phyloP scores from a whole-genome alignment of 345 rosid species.

The Ricinus communis region DNA sequence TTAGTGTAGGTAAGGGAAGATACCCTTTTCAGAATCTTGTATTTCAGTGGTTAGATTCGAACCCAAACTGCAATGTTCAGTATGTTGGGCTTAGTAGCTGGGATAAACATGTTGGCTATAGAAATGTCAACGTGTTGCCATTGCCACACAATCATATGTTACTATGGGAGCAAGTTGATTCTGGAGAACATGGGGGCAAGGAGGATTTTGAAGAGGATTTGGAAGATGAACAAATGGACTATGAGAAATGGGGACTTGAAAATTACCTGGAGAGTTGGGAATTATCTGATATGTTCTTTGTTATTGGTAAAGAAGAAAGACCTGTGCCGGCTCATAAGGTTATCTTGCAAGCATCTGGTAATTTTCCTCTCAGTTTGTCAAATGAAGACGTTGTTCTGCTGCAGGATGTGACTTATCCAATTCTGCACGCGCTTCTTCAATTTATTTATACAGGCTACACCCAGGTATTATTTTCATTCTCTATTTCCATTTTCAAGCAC shows the following conservation, averaged over 20 bases:
- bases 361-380: slow-evolving; percentile 50
- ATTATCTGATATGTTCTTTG: slow-evolving; percentile 63
- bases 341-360: slow-evolving; percentile 80
- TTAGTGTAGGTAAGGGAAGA: slow-evolving; percentile 82
- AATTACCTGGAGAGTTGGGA: slow-evolving; percentile 86
- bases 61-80: slow-evolving; percentile 74
- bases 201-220: slow-evolving; percentile 49
- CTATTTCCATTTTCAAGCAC: slow-evolving; percentile 4
- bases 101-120: slow-evolving; percentile 96
- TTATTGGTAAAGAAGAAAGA: slow-evolving; percentile 65
- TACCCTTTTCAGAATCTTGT: slow-evolving; percentile 96
- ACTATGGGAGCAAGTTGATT: slow-evolving; percentile 87
- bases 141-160: slow-evolving; percentile 69
- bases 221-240: slow-evolving; percentile 40
- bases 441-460: slow-evolving; percentile 72
- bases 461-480: slow-evolving; percentile 46
- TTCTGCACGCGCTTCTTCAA: slow-evolving; percentile 77
- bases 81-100: slow-evolving; percentile 94
- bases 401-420: slow-evolving; percentile 48
- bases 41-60: slow-evolving; percentile 84
- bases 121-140: slow-evolving; percentile 88
- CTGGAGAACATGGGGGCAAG: slow-evolving; percentile 44
- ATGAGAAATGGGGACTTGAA: slow-evolving; percentile 79
- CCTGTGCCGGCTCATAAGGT: slow-evolving; percentile 83
- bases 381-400: slow-evolving; percentile 49